phyloP scores from a whole-genome alignment of 2,329 filamentous ascomycete species.

The Microsporum canis region DNA sequence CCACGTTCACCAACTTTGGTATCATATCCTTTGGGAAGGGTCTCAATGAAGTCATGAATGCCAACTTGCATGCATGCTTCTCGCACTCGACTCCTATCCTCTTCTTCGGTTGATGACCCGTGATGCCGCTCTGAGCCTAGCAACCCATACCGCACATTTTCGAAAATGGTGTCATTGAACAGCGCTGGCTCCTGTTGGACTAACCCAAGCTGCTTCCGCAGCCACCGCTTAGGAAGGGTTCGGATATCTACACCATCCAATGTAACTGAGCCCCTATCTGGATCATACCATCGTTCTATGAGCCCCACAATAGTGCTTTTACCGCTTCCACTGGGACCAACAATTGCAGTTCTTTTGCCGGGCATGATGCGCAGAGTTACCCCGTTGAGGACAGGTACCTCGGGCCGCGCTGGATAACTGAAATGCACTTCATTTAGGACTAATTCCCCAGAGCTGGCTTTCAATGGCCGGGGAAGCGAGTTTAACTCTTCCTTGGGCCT shows the following conservation, averaged over 20 bases:
- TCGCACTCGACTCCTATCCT: conserved; percentile 22
- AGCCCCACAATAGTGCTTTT: conserved; percentile 59
- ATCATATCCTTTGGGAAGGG: conserved; percentile 28
- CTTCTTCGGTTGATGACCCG: background rate
- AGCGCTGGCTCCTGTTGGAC: conserved; percentile 65
- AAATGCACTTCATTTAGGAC: conserved; percentile 19
- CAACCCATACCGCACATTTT: conserved; percentile 52
- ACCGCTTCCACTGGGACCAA: conserved; percentile 47
- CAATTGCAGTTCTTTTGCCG: conserved; percentile 46
- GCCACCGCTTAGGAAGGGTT: conserved; percentile 48
- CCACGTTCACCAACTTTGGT: conserved; percentile 27
- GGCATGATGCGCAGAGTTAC: conserved; percentile 30
- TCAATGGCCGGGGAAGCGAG: too few relatives aligned
- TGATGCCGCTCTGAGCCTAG: background rate
- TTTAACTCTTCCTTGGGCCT: too few relatives aligned
- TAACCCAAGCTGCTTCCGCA: conserved; percentile 54
- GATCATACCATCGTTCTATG: conserved; percentile 57
- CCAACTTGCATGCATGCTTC: conserved; percentile 28
- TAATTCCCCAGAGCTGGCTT: too few relatives aligned
- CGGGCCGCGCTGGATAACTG: conserved; percentile 20
- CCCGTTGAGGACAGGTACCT: conserved; percentile 20
- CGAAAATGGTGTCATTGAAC: conserved; percentile 57
- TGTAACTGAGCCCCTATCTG: conserved; percentile 52
- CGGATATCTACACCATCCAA: conserved; percentile 52
- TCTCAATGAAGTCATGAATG: conserved; percentile 29